These are phyloP conservation scores for Gaeumannomyces sp. DNA, from an alignment of 2,329 filamentous ascomycete genomes.

Conservation along the genomic window DNA sequence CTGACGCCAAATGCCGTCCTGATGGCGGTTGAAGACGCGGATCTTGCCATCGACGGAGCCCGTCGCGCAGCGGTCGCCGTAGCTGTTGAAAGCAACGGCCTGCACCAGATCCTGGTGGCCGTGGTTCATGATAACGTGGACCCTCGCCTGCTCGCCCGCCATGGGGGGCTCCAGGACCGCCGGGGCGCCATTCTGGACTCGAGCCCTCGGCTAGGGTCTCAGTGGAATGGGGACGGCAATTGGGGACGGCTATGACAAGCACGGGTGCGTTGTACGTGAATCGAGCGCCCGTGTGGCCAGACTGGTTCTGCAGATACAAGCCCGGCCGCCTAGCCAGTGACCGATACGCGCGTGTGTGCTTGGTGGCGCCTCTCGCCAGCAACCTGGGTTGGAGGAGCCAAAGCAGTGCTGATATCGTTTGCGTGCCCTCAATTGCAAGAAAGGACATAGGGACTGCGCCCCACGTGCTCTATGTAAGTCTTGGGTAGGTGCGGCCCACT, in stretches of 20 bases:
- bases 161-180: conserved; percentile 20
- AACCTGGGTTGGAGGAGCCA: not conserved
- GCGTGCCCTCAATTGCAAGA: not conserved
- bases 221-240: too few relatives aligned
- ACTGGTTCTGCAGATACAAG: too few relatives aligned
- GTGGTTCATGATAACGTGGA: conserved; percentile 61
- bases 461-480: too few relatives aligned
- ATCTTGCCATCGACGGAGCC: conserved; percentile 90
- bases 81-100: conserved; percentile 83
- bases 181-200: conserved; percentile 5
- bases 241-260: too few relatives aligned
- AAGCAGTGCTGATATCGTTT: not conserved
- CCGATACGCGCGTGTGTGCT: too few relatives aligned
- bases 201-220: not conserved
- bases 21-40: conserved; percentile 82
- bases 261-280: too few relatives aligned
- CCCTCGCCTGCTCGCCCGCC: conserved; percentile 39
- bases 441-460: not conserved
- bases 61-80: conserved; percentile 85
- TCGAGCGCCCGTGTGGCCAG: too few relatives aligned
- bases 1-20: conserved; percentile 69
- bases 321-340: too few relatives aligned
- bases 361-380: not conserved
- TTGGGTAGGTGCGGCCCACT: too few relatives aligned
- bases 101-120: conserved; percentile 77